A percentile compares a stretch with the other conserved stretches of the same genome.
Conservation (phyloP, 257 asterid species). For the Primulina eburnea region DNA sequence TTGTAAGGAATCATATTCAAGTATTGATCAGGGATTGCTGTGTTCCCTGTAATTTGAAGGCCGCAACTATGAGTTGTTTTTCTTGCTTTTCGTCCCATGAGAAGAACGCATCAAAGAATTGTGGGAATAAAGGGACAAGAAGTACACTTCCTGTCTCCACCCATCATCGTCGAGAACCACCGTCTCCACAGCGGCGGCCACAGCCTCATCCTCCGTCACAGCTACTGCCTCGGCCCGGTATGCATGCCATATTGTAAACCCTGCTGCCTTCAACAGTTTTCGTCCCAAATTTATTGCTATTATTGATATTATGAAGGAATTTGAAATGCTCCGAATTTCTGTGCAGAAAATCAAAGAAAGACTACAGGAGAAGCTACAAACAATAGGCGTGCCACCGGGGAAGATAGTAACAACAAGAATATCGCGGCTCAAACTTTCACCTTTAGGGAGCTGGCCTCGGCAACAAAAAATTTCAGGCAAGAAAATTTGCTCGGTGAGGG, state of each 20-base stretch:
- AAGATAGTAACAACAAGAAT: conserved; percentile 38
- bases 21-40: conserved; percentile 28
- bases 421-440: conserved; percentile 89
- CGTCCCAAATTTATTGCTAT: no score
- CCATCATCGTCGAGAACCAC: conserved; percentile 32
- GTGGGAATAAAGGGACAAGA: conserved; percentile 21
- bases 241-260: background rate
- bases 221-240: conserved; percentile 40
- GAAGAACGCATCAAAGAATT: conserved; percentile 40
- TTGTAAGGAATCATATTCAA: background rate
- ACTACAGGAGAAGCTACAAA: conserved; percentile 26
- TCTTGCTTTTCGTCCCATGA: conserved; percentile 65
- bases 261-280: background rate
- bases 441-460: conserved; percentile 78
- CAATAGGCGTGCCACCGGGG: conserved; percentile 27
- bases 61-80: conserved; percentile 63
- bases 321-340: conserved; percentile 3
- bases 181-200: conserved; percentile 32
- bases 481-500: conserved; percentile 88
- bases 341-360: conserved; percentile 31
- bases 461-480: conserved; percentile 84
- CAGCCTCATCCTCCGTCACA: conserved; percentile 22
- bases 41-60: conserved; percentile 28
- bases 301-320: background rate
- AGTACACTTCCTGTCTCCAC: conserved; percentile 19